Evolutionary conservation across 371 early-diverging fungal genomes (phyloP).

Genomic region (Mucor indicus): DNA sequence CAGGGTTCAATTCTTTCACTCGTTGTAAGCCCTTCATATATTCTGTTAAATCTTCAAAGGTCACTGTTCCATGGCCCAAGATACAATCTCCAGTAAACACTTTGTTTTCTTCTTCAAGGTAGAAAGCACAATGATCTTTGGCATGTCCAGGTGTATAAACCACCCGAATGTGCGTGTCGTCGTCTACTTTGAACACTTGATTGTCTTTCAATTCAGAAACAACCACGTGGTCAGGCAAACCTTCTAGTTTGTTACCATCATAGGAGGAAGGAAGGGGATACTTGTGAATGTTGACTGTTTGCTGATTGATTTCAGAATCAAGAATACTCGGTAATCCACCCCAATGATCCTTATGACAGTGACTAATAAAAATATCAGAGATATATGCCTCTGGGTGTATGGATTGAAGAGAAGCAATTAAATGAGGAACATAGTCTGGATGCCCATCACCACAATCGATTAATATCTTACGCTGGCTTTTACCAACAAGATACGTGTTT

Average conservation of each 20-base stretch:
- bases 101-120: slow-evolving; percentile 55
- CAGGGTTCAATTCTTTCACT: slow-evolving; percentile 27
- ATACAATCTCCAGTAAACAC: slow-evolving; percentile 77
- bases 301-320: slow-evolving; percentile 11
- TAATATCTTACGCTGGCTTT: slow-evolving; percentile 56
- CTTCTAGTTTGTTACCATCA: background rate
- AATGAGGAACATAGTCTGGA: slow-evolving; percentile 53
- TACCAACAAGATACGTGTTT: slow-evolving; percentile 78
- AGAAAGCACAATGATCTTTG: slow-evolving; percentile 65
- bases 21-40: slow-evolving; percentile 64
- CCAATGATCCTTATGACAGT: slow-evolving; percentile 79
- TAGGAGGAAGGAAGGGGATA: background rate
- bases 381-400: slow-evolving; percentile 34
- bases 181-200: slow-evolving; percentile 51
- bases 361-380: slow-evolving; percentile 69
- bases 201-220: background rate
- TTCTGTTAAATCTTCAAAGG: slow-evolving; percentile 63
- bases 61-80: slow-evolving; percentile 69
- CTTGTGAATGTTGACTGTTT: background rate
- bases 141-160: slow-evolving; percentile 75
- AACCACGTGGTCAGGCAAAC: background rate
- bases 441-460: slow-evolving; percentile 78
- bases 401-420: slow-evolving; percentile 40
- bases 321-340: slow-evolving; percentile 60
- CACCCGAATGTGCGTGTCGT: slow-evolving; percentile 38